These are phyloP conservation scores for Candida sp. DNA, from an alignment of 1,139 yeast species.

Conservation along the genomic window DNA sequence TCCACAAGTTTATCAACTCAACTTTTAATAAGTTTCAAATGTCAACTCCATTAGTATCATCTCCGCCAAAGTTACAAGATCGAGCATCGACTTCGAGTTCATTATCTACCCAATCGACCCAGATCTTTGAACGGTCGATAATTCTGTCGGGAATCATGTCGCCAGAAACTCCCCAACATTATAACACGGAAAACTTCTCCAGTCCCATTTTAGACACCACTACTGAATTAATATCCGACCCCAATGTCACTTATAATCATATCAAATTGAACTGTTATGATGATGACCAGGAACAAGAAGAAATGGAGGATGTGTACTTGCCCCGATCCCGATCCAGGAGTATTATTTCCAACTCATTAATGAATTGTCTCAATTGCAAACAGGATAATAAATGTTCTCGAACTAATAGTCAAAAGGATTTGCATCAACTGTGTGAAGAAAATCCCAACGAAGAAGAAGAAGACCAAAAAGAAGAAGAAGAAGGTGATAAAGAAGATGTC, in stretches of 20 bases:
- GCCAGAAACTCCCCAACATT: conserved; percentile 20
- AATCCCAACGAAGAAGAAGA: neutral
- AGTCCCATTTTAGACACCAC: conserved; percentile 31
- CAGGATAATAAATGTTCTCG: neutral
- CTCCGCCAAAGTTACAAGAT: neutral
- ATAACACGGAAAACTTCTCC: conserved; percentile 25
- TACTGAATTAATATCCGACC: conserved; percentile 26
- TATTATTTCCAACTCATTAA: conserved; percentile 21
- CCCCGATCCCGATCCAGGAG: conserved; percentile 18
- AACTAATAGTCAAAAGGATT: neutral
- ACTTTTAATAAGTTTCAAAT: conserved; percentile 1
- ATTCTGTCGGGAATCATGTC: conserved; percentile 2
- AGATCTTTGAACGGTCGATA: conserved; percentile 1
- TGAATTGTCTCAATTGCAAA: conserved; percentile 12
- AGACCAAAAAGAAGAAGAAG: neutral
- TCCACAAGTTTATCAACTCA: conserved; percentile 1
- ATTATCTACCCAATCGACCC: neutral
- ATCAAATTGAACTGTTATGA: conserved; percentile 26
- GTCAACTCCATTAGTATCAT: neutral
- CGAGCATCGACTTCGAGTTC: conserved; percentile 1
- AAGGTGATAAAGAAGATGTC: conserved; percentile 3
- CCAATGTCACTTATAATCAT: conserved; percentile 20
- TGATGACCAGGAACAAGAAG: conserved; percentile 7
- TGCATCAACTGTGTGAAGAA: neutral
- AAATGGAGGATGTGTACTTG: conserved; percentile 2